Evolutionary conservation across 306 rosid genomes (phyloP).

Genomic region (Cucumis cinereus): DNA sequence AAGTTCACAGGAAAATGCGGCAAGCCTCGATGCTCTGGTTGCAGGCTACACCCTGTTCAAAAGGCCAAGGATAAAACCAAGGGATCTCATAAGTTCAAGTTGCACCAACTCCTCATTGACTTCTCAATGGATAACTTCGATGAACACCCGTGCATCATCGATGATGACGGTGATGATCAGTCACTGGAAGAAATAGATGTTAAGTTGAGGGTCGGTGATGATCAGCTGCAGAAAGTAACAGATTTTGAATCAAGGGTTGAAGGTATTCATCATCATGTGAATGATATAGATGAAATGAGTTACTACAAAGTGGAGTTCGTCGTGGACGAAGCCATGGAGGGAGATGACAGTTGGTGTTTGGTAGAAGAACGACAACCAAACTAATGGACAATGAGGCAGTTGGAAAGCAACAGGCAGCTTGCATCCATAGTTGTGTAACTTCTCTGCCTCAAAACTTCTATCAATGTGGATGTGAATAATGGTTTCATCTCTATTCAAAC

Average conservation of each 20-base stretch:
- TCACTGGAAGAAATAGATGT: background rate
- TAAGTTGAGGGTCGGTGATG: background rate
- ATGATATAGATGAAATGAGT: conserved; percentile 16
- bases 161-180: background rate
- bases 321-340: conserved; percentile 24
- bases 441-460: background rate
- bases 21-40: conserved; percentile 23
- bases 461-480: background rate
- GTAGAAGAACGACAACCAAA: conserved; percentile 20
- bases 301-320: conserved; percentile 20
- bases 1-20: conserved; percentile 61
- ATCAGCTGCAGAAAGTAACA: background rate
- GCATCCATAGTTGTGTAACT: background rate
- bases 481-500: background rate
- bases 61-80: conserved; percentile 53
- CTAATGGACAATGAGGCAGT: background rate
- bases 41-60: conserved; percentile 34
- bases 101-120: conserved; percentile 11
- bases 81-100: conserved; percentile 39
- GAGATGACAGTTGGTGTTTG: conserved; percentile 40
- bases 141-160: background rate
- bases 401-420: background rate
- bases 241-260: background rate
- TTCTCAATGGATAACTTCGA: conserved; percentile 17
- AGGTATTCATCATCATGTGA: conserved; percentile 4